Conservation (phyloP, 768 basidiomycete genomes). For the Suillus sp. region DNA sequence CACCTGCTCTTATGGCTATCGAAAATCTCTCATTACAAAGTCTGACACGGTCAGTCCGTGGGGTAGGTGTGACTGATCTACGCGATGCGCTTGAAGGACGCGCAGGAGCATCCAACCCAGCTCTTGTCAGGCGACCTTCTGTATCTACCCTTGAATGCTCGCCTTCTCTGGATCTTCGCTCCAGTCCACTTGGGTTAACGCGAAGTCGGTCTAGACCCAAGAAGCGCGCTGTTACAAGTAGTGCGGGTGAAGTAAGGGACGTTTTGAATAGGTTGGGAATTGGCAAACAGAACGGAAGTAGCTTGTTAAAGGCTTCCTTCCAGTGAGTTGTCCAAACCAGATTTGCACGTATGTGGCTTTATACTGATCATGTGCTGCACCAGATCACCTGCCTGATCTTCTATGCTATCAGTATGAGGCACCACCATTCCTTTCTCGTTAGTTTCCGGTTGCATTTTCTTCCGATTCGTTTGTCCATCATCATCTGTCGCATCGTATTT, state of each 20-base stretch:
- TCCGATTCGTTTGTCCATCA: constrained; percentile 15
- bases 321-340: constrained; percentile 32
- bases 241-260: constrained; percentile 74
- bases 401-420: background rate
- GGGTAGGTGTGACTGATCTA: constrained; percentile 85
- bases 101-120: constrained; percentile 78
- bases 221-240: constrained; percentile 49
- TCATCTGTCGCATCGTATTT: constrained; percentile 15
- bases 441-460: constrained; percentile 5
- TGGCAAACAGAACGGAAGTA: constrained; percentile 63
- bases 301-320: constrained; percentile 72
- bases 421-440: constrained; percentile 14
- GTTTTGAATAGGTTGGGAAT: constrained; percentile 84
- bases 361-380: background rate
- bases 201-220: constrained; percentile 60
- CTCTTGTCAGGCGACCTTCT: constrained; percentile 67
- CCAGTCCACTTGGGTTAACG: constrained; percentile 44
- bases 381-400: constrained; percentile 11
- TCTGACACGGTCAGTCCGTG: constrained; percentile 73
- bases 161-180: constrained; percentile 48
- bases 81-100: constrained; percentile 88
- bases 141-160: constrained; percentile 76
- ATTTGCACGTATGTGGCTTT: constrained; percentile 10
- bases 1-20: constrained; percentile 86
- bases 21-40: constrained; percentile 90